phyloP scores from a whole-genome alignment of 805 yeast species.

The Diddensiella santjacobensis region DNA sequence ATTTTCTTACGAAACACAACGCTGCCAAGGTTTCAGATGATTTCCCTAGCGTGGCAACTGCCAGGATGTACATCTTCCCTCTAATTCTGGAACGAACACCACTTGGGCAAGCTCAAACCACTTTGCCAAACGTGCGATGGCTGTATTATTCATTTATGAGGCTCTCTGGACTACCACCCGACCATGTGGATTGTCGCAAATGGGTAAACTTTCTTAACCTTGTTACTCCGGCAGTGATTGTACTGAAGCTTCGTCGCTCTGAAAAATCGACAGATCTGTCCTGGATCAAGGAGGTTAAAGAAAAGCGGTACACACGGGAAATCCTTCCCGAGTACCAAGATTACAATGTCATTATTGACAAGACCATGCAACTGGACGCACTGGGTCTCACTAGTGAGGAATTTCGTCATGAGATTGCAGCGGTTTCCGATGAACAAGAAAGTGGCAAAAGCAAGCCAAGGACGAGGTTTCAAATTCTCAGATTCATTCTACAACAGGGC shows the following conservation, averaged over 20 bases:
- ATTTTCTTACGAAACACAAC: constrained; percentile 13
- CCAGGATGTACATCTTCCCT: constrained; percentile 14
- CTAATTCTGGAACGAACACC: not conserved
- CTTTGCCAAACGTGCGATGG: not conserved
- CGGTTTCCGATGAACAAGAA: not conserved
- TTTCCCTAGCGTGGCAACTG: constrained; percentile 19
- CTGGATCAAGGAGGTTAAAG: not conserved
- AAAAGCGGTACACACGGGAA: not conserved
- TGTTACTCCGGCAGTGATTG: not conserved
- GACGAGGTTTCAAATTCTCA: not conserved
- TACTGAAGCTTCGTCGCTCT: not conserved
- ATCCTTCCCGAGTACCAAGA: not conserved
- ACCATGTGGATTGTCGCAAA: not conserved
- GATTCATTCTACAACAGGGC: not conserved
- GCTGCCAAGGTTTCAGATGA: constrained; percentile 9
- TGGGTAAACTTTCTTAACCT: not conserved
- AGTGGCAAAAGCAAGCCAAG: not conserved
- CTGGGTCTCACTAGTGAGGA: not conserved
- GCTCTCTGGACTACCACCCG: not conserved
- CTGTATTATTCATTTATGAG: not conserved
- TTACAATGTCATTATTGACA: not conserved
- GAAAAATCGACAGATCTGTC: not conserved
- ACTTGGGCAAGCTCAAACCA: not conserved
- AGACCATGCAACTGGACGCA: not conserved
- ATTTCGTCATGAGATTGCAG: not conserved